phyloP scores from a whole-genome alignment of 225 moss, liverwort and hornwort species.

The Pleurozium schreberi region DNA sequence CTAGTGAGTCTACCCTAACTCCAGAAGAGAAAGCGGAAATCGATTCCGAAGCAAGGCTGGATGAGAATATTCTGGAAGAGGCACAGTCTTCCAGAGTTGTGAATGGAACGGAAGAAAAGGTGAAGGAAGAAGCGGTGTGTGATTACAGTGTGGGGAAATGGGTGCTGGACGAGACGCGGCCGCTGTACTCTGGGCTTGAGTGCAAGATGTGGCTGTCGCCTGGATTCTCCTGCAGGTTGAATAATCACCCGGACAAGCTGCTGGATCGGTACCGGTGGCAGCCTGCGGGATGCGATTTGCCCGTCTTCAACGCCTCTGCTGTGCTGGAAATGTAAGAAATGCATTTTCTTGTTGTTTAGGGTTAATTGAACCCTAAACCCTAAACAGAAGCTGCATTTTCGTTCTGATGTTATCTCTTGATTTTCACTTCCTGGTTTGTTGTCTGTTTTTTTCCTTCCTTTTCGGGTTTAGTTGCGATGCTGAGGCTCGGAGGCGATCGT shows the following conservation, averaged over 20 bases:
- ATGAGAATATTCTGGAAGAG: neutral
- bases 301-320: conserved; percentile 27
- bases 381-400: neutral
- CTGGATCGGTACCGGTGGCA: conserved; percentile 79
- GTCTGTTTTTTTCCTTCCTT: too few relatives aligned
- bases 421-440: neutral
- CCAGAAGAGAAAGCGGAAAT: neutral
- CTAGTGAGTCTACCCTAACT: neutral
- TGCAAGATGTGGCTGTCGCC: conserved; percentile 48
- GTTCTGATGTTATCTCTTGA: neutral
- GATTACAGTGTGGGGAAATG: conserved; percentile 55
- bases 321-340: conserved; percentile 40
- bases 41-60: neutral
- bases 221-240: conserved; percentile 40
- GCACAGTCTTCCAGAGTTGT: neutral
- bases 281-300: conserved; percentile 55
- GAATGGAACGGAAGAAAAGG: neutral
- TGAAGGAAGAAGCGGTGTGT: conserved; percentile 3
- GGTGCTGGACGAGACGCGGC: conserved; percentile 36
- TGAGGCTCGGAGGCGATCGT: neutral
- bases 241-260: conserved; percentile 39
- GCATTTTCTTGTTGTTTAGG: neutral
- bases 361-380: neutral
- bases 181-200: conserved; percentile 54
- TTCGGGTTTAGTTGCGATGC: neutral